Percentiles rank a stretch among this genome's conserved stretches.
Evolutionary conservation across 2,329 filamentous ascomycete species (phyloP).

Genomic region (Fusarium annulatum): DNA sequence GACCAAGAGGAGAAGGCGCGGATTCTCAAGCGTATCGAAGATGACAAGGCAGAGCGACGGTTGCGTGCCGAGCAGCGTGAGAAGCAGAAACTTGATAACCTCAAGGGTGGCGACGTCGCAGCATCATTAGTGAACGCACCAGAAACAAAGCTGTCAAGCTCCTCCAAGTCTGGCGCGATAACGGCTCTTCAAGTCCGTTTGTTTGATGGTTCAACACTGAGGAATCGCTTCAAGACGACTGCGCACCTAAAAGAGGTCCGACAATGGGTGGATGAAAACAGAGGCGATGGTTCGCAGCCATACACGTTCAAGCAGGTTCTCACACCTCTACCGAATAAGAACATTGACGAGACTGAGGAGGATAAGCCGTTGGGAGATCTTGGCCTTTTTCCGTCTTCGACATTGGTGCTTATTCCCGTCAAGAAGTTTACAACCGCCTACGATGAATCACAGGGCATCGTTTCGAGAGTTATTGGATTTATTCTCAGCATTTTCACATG

Average conservation of each 20-base stretch:
- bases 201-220: conserved; percentile 84
- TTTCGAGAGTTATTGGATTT: conserved; percentile 47
- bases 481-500: conserved; percentile 51
- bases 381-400: conserved; percentile 81
- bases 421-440: conserved; percentile 59
- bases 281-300: conserved; percentile 67
- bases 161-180: conserved; percentile 45
- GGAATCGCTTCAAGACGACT: conserved; percentile 74
- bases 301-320: conserved; percentile 89
- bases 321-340: conserved; percentile 79
- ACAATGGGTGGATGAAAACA: conserved; percentile 77
- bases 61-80: conserved; percentile 64
- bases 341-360: conserved; percentile 81
- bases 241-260: conserved; percentile 77
- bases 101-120: conserved; percentile 46
- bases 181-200: conserved; percentile 80
- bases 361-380: conserved; percentile 73
- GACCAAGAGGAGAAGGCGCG: conserved; percentile 75
- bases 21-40: conserved; percentile 79
- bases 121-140: conserved; percentile 48
- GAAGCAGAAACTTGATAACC: conserved; percentile 50
- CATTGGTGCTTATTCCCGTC: conserved; percentile 82
- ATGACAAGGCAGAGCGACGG: conserved; percentile 77
- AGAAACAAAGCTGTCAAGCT: conserved; percentile 48
- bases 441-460: conserved; percentile 43